A percentile compares a stretch with the other conserved stretches of the same genome.
Evolutionary conservation across 805 yeast species (phyloP).

Genomic region (Ogataea angusta): DNA sequence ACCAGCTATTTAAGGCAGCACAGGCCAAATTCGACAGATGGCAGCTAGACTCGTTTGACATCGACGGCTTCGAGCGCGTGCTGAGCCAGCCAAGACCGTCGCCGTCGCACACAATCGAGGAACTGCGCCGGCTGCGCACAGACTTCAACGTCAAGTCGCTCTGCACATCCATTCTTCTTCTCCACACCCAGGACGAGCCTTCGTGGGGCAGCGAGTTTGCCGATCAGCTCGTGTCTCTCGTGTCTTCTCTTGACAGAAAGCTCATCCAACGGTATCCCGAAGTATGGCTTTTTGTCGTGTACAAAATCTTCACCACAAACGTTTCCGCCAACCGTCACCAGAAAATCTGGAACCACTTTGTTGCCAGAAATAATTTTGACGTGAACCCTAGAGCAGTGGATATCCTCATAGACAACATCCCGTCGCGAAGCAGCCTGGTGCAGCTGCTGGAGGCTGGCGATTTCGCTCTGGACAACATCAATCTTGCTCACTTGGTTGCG

Average conservation of each 20-base stretch:
- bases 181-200: constrained; percentile 13
- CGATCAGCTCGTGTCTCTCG: constrained; percentile 17
- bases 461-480: constrained; percentile 26
- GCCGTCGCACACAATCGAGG: constrained; percentile 12
- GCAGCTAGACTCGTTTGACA: constrained; percentile 31
- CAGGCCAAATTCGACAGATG: constrained; percentile 31
- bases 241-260: constrained; percentile 18
- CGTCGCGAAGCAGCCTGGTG: constrained; percentile 9
- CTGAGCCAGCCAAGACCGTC: constrained; percentile 4
- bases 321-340: constrained; percentile 15
- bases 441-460: constrained; percentile 14
- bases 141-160: constrained; percentile 30
- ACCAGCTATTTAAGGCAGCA: constrained; percentile 26
- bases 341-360: constrained; percentile 20
- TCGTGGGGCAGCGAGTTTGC: constrained; percentile 14
- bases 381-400: constrained; percentile 23
- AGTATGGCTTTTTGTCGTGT: constrained; percentile 29
- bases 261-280: constrained; percentile 28
- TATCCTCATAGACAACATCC: constrained; percentile 20
- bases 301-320: constrained; percentile 22
- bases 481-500: constrained; percentile 24
- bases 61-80: constrained; percentile 31
- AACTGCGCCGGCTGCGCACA: constrained; percentile 20
- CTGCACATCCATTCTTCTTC: constrained; percentile 28
- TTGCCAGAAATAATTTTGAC: constrained; percentile 6